Percentiles rank a stretch among this genome's conserved stretches.
These are phyloP conservation scores for Botrytis byssoidea DNA, from an alignment of 2,329 filamentous ascomycete species.

Conservation along the genomic window DNA sequence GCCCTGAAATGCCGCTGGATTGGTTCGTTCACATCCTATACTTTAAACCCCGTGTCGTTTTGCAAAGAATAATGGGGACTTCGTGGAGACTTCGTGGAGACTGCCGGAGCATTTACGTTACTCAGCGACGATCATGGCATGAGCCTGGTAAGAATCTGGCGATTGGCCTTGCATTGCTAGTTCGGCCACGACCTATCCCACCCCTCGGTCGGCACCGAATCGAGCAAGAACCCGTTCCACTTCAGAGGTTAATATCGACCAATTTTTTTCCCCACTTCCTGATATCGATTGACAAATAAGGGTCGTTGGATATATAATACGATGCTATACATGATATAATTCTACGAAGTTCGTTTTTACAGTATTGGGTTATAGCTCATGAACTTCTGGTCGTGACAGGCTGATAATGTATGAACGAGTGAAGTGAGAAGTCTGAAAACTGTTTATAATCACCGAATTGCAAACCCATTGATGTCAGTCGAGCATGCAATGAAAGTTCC, in stretches of 20 bases:
- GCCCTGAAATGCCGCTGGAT: neutral
- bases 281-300: neutral
- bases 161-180: neutral
- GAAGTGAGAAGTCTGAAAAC: neutral
- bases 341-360: neutral
- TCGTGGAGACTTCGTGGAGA: neutral
- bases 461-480: neutral
- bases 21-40: neutral
- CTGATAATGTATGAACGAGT: neutral
- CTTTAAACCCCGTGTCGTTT: neutral
- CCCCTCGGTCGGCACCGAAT: neutral
- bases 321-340: neutral
- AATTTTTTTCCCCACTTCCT: neutral
- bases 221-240: neutral
- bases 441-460: neutral
- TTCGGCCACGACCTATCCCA: neutral
- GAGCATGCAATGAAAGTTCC: neutral
- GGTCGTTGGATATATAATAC: neutral
- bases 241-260: neutral
- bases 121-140: conserved; percentile 2
- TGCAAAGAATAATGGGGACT: neutral
- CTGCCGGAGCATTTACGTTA: neutral
- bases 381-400: neutral
- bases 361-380: neutral
- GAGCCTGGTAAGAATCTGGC: neutral